Percentiles rank a stretch among this genome's conserved stretches.
Evolutionary conservation across 176 grass and related monocot species (phyloP).

Genomic region (Aegilops speltoides): DNA sequence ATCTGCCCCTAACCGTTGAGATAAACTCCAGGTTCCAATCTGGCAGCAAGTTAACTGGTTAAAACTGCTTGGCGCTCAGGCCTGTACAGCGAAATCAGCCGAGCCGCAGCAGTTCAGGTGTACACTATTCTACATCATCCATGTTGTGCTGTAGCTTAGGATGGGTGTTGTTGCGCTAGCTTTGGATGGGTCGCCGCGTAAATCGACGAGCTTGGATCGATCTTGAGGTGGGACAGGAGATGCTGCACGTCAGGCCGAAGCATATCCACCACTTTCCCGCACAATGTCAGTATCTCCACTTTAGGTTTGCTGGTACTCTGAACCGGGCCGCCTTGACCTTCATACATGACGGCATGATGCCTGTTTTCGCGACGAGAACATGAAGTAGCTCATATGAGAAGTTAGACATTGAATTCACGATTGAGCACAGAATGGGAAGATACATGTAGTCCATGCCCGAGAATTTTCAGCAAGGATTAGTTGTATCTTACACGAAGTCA

Average conservation of each 20-base stretch:
- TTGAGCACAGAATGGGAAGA: not conserved
- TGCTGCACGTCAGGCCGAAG: constrained; percentile 89
- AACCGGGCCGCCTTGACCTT: constrained; percentile 96
- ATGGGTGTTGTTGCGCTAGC: constrained; percentile 56
- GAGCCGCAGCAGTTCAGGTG: not conserved
- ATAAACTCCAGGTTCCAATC: not conserved
- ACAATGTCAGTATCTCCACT: constrained; percentile 87
- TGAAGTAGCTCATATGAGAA: not conserved
- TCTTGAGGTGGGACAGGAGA: constrained; percentile 85
- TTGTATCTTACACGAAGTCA: constrained; percentile 81
- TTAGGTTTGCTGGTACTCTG: constrained; percentile 93
- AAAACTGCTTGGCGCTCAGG: not conserved
- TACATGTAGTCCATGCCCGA: not conserved
- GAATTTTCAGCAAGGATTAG: not conserved
- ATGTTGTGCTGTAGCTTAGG: constrained; percentile 11
- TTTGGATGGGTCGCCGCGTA: constrained; percentile 99
- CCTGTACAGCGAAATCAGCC: not conserved
- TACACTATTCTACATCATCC: not conserved
- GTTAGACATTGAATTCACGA: not conserved
- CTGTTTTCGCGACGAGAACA: constrained; percentile 35
- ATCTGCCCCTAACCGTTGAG: not conserved
- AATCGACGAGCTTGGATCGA: constrained; percentile 70
- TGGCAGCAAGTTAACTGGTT: not conserved
- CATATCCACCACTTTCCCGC: constrained; percentile 82
- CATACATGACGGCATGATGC: constrained; percentile 96